Evolutionary conservation across 2,329 filamentous ascomycete genomes (phyloP), one percentile per base, ranked within the genome.

Genomic region (Colletotrichum endophyticum): DNA sequence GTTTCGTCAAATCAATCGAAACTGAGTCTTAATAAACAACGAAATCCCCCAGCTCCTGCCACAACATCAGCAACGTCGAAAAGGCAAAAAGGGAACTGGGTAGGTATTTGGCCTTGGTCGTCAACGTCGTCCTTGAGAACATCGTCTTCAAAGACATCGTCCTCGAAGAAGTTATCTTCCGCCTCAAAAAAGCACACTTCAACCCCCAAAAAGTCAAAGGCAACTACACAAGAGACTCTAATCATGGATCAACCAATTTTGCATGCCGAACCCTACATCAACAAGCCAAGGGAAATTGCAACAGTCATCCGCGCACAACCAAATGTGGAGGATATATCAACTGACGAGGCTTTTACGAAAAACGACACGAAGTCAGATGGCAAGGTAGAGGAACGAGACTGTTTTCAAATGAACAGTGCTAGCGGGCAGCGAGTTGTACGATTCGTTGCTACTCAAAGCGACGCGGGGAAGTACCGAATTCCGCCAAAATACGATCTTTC

Each of bases 331-430:
- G 53, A 1, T 12, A 13, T 19, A 9, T 11, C n/a, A 56, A 25
- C 13, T 7, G 0, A 25, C 9, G 13, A 22, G 5, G 5, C 4
- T 2, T 12, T n/a, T 6, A 3, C n/a, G 11, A 19, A 22, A n/a
- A 12, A 3, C 11, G 2, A 63, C 28, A 36, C 19, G 6, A 34
- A 32, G 6, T 63, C 12, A 6, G 28, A 22, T 22, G 7, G 32
- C 30, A 2, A n/a, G n/a, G n/a, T 16, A 12, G 49, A 22, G n/a
- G n/a, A 56, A 16, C 15, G 36, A 19, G 36, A 19, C 5, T 7
- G 36, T 16, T 39, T 39, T 16, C 4, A 4, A 2, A 19, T 39
- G 36, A 39, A 39, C 8, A 39, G 36, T 16, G 36, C 49, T 56
- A 63, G 61, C n/a, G 28, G 61, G 15, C 19, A 64, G 11, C 12